phyloP scores from a whole-genome alignment of 129 eudicot species.

The Centaurea solstitialis region DNA sequence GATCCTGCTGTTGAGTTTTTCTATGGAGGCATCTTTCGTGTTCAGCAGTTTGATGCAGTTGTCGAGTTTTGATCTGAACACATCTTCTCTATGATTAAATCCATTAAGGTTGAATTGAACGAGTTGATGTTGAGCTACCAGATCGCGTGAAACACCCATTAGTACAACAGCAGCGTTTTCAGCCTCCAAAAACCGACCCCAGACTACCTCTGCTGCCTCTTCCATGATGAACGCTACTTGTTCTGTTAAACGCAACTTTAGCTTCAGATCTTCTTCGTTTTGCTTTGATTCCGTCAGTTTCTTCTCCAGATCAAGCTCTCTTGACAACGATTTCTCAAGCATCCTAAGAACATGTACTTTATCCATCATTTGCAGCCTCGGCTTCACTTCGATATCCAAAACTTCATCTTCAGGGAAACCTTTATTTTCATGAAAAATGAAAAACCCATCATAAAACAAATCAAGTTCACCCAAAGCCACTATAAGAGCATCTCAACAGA shows the following conservation, averaged over 20 bases:
- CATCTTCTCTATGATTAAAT: conserved; percentile 61
- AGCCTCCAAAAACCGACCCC: conserved; percentile 88
- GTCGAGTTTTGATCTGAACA: conserved; percentile 49
- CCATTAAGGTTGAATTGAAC: conserved; percentile 45
- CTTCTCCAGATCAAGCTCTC: conserved; percentile 90
- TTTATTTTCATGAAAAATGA: conserved; percentile 24
- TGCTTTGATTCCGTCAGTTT: conserved; percentile 60
- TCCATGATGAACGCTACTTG: conserved; percentile 76
- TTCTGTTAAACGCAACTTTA: conserved; percentile 62
- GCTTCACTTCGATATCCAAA: conserved; percentile 35
- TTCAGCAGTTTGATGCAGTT: conserved; percentile 51
- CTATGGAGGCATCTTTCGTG: conserved; percentile 49
- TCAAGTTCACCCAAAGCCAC: background rate
- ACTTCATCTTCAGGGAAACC: conserved; percentile 37
- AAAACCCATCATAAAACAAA: background rate
- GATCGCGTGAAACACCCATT: conserved; percentile 80
- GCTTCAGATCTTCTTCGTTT: conserved; percentile 73
- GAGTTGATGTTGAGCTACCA: conserved; percentile 58
- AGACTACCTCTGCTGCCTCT: conserved; percentile 82
- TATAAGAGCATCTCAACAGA: too few species aligned
- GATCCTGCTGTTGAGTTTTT: conserved; percentile 47
- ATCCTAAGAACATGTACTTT: conserved; percentile 66
- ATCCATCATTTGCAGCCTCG: conserved; percentile 47
- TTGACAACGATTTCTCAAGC: conserved; percentile 82
- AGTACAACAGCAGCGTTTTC: conserved; percentile 75